Evolutionary conservation across 306 rosid species (phyloP).

Genomic region (Castanospermum australe): DNA sequence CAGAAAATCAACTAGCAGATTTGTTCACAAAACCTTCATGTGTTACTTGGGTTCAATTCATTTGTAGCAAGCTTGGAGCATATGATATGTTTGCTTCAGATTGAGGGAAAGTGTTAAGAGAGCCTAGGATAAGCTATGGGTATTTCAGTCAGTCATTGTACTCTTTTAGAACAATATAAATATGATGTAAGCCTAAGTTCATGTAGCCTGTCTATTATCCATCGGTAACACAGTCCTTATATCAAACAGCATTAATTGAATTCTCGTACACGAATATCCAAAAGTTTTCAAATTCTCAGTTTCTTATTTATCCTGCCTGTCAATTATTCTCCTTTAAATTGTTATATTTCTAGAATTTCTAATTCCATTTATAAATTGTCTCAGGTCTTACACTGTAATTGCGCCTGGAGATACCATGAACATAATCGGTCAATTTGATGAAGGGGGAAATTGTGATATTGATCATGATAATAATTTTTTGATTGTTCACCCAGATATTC

Average conservation of each 20-base stretch:
- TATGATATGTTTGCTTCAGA: too few species aligned
- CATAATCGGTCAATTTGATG: conserved; percentile 77
- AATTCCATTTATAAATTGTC: conserved; percentile 23
- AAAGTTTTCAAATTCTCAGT: conserved; percentile 16
- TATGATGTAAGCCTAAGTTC: too few species aligned
- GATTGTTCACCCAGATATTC: conserved; percentile 77
- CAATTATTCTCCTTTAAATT: neutral
- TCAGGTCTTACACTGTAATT: conserved; percentile 73
- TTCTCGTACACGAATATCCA: neutral
- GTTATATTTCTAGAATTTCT: conserved; percentile 27
- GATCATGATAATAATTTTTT: conserved; percentile 67
- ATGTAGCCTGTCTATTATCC: too few species aligned
- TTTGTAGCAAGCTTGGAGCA: too few species aligned
- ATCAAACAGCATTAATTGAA: neutral
- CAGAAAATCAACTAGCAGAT: too few species aligned
- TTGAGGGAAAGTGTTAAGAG: too few species aligned
- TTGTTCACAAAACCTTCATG: too few species aligned
- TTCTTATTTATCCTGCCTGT: conserved; percentile 15
- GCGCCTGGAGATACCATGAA: conserved; percentile 91
- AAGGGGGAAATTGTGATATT: conserved; percentile 66
- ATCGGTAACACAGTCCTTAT: neutral
- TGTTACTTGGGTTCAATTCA: too few species aligned
- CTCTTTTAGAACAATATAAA: too few species aligned
- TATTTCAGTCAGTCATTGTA: too few species aligned
- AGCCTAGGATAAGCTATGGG: too few species aligned